Base-by-base conservation (phyloP, 139 green algal genomes). In the Haematococcus lacustris region DNA sequence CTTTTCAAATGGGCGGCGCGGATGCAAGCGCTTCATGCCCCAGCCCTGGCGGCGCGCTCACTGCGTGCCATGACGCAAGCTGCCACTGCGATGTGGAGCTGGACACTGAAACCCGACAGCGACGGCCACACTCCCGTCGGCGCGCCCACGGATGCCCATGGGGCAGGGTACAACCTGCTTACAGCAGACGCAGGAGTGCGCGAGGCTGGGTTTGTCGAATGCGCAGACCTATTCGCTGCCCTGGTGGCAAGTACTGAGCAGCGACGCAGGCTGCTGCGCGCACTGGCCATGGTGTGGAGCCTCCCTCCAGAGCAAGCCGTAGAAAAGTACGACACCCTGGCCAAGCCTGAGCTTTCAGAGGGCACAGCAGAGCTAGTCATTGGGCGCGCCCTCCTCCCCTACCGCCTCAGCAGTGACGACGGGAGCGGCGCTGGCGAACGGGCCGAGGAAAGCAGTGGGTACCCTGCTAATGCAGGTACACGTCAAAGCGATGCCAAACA, bases 1-100 rank as follows among this genome's bases (percentile, higher is more conserved):
- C 34, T 95, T 26, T 78, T 91, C 70, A 97, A 96, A 79, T 97
- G 90, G 92, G 88, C 82, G 64, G 59, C 66, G 1, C 83, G 93
- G 73, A 88, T 97, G 81, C 26, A 47, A 9, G 53, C 59, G 17
- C 33, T 74, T 23, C 70, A 68, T 30, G 35, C 9, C 3, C 34
- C 40, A 34, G 33, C 39, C 17, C 62, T 71, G 9, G 64, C n/a
- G 17, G 35, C 53, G 17, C 53, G 61, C 38, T 67, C 43, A 26
- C 51, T 71, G 3, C 26, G 21, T 3, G 32, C 67, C 13, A 5
- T 72, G 30, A 17, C 43, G 1, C 3, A 25, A 21, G 47, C 30
- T 2, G 67, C 38, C 30, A 3, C 63, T 43, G 43, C 41, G 3
- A 32, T 50, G 30, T 33, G 43, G 64, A 23, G 9, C 43, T 53